A percentile compares a stretch with the other conserved stretches of the same genome.
Conservation (phyloP, 2,329 filamentous ascomycete genomes). For the Phialophora expanda region DNA sequence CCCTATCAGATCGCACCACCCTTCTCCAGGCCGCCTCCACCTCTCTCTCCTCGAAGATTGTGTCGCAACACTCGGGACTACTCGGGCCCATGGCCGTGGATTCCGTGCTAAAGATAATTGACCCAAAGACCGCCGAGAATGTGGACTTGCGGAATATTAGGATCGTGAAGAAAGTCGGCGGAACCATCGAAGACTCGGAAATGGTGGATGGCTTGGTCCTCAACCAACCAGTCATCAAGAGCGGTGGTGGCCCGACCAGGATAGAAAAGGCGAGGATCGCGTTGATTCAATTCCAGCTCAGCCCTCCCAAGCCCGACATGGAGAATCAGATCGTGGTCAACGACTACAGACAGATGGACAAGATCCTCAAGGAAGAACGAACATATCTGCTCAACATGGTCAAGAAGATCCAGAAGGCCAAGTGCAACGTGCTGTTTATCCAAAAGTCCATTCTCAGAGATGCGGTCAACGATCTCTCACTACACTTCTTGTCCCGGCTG, state of each 20-base stretch:
- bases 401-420: conserved; percentile 99
- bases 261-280: conserved; percentile 98
- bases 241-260: conserved; percentile 82
- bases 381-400: conserved; percentile 98
- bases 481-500: conserved; percentile 97
- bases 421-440: conserved; percentile 97
- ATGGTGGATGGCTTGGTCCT: conserved; percentile 93
- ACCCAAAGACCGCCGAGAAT: conserved; percentile 92
- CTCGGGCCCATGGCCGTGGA: conserved; percentile 98
- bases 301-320: conserved; percentile 98
- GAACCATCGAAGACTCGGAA: conserved; percentile 97
- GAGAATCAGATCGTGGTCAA: conserved; percentile 99
- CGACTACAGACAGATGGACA: conserved; percentile 99
- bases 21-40: conserved; percentile 97
- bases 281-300: conserved; percentile 97
- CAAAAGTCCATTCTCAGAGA: conserved; percentile 98
- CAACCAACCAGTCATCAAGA: conserved; percentile 91
- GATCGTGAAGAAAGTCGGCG: conserved; percentile 96
- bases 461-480: conserved; percentile 93
- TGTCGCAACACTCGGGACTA: conserved; percentile 93
- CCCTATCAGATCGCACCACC: conserved; percentile 82
- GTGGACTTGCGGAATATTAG: conserved; percentile 96
- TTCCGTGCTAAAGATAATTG: conserved; percentile 92
- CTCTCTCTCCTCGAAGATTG: conserved; percentile 96
- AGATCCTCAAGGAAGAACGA: conserved; percentile 98